Conservation (phyloP, 75 land plant genomes). For the Ceratopteris richardii region DNA sequence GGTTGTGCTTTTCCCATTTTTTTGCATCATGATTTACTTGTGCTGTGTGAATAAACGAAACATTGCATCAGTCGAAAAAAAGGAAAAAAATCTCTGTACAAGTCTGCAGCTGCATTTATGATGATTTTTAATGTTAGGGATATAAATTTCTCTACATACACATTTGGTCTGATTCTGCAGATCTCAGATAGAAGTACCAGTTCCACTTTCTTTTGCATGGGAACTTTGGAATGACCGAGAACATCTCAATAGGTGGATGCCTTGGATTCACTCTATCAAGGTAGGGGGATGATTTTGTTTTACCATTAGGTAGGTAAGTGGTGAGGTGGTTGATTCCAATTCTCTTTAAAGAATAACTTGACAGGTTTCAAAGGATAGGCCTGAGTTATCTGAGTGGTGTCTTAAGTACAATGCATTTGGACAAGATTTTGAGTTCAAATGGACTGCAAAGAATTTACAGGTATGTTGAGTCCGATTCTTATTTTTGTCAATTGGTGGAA, state of each 20-base stretch:
- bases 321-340: background rate
- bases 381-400: conserved; percentile 79
- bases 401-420: conserved; percentile 82
- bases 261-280: conserved; percentile 48
- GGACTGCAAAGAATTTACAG: conserved; percentile 91
- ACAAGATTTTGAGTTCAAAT: conserved; percentile 74
- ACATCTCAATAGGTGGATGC: conserved; percentile 41
- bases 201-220: conserved; percentile 40
- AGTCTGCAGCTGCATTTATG: too few relatives aligned
- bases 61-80: too few relatives aligned
- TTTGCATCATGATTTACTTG: too few relatives aligned
- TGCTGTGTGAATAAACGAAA: too few relatives aligned
- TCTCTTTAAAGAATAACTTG: background rate
- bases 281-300: too few relatives aligned
- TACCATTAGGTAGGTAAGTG: too few relatives aligned
- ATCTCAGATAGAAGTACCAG: conserved; percentile 34
- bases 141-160: too few relatives aligned
- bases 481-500: background rate
- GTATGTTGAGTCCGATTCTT: conserved; percentile 18
- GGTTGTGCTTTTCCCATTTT: too few relatives aligned
- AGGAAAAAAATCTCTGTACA: too few relatives aligned
- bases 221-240: conserved; percentile 42
- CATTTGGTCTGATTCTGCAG: too few relatives aligned
- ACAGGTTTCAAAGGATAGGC: conserved; percentile 75
- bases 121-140: too few relatives aligned